Evolutionary conservation across 2,329 filamentous ascomycete genomes (phyloP), one percentile per base, ranked within the genome.

Genomic region (Microsporum ferrugineum): DNA sequence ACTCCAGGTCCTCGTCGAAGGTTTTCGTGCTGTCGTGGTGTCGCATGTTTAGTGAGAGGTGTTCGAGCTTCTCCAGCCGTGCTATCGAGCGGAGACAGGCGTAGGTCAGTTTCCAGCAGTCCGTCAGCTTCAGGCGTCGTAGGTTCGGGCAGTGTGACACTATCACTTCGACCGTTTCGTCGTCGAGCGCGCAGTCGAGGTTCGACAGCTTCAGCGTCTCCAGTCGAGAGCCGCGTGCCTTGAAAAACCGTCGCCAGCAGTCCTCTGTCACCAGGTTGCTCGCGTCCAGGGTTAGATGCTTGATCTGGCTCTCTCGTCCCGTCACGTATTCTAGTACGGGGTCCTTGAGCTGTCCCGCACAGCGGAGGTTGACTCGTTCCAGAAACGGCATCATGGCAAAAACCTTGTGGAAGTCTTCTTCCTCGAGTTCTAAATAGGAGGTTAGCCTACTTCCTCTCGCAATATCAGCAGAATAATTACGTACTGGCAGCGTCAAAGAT

Each of bases 301-400:
- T 82, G n/a, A 96, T 78, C 6, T 81, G 74, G 57, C 84, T 82
- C 57, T 88, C 81, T 56, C 89, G 88, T 60, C 85, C 84, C 23
- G 89, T 78, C 68, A 96, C 82, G 71, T 92, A 96, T 59, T 89
- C 83, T 73, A 96, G 81, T 47, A 91, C 88, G 43, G 80, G 79
- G 68, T 96, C 88, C 73, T 95, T 96, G 79, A 96, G 87, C 70
- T 96, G 91, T 57, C 94, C 88, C n/a, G 87, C 89, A 68, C 91
- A 92, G 57, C 88, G 85, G 8, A 95, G 77, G 65, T 90, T 88
- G 61, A 96, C 79, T 49, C 81, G 81, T 67, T 84, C 84, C 60
- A 96, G 77, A 4, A 79, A 79, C 0, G 88, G 84, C 61, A 88
- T 85, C 2, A 84, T 80, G 58, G 90, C 87, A 64, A 96, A 91